phyloP scores from a whole-genome alignment of 1,284 basidiomycete species.

The Ustilago cynodontis region DNA sequence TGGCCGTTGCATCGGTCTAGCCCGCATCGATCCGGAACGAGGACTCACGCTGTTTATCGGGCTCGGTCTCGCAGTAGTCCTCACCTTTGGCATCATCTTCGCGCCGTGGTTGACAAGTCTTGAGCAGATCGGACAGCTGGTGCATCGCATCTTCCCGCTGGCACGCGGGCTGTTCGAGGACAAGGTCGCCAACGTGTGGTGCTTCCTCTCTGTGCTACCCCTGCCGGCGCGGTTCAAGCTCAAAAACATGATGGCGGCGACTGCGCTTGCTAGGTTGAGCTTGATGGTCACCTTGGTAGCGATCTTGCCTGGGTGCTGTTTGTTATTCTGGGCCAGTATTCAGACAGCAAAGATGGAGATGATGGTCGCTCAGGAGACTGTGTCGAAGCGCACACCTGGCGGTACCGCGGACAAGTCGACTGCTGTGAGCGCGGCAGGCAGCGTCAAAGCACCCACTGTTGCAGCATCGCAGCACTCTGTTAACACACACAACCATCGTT shows the following conservation, averaged over 20 bases:
- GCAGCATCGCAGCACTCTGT: constrained; percentile 22
- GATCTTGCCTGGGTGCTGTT: constrained; percentile 64
- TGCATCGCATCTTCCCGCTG: constrained; percentile 89
- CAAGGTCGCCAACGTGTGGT: constrained; percentile 96
- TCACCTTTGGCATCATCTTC: constrained; percentile 80
- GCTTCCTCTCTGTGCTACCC: constrained; percentile 61
- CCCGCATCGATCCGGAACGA: constrained; percentile 76
- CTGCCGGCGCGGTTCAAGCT: constrained; percentile 58
- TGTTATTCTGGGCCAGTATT: constrained; percentile 59
- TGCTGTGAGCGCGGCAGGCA: constrained; percentile 11
- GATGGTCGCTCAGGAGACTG: constrained; percentile 51
- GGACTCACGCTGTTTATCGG: constrained; percentile 79
- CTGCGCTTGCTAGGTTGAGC: constrained; percentile 69
- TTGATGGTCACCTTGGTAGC: constrained; percentile 68
- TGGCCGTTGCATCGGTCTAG: constrained; percentile 78
- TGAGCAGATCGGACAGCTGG: constrained; percentile 75
- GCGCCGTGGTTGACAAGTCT: constrained; percentile 79
- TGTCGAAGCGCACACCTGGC: neutral
- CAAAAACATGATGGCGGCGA: constrained; percentile 44
- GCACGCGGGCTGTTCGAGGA: constrained; percentile 91
- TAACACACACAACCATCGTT: constrained; percentile 34
- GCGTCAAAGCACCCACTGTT: constrained; percentile 10
- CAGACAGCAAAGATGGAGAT: constrained; percentile 65
- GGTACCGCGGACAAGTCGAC: constrained; percentile 2
- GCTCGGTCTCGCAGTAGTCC: constrained; percentile 73